Percentiles rank a stretch among this genome's conserved stretches.
phyloP scores from a whole-genome alignment of 345 rosid species.

The Gossypium thurberi region DNA sequence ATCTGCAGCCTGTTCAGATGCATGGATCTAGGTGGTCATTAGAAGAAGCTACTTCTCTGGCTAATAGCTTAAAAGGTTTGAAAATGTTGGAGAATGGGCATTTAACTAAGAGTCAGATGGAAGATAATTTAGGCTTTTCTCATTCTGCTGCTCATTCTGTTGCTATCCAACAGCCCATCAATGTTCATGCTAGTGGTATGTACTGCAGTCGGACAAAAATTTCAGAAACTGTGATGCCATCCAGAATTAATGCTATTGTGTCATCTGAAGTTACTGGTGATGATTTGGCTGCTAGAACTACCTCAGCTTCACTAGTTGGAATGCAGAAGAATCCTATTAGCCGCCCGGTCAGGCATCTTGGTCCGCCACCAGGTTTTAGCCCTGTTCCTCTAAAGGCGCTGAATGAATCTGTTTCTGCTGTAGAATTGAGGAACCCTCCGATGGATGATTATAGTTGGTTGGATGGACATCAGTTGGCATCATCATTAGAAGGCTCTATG shows the following conservation, averaged over 20 bases:
- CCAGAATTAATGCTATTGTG: constrained; percentile 35
- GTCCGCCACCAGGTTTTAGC: constrained; percentile 96
- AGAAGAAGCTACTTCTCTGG: constrained; percentile 47
- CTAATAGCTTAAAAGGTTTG: constrained; percentile 50
- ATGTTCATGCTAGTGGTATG: constrained; percentile 29
- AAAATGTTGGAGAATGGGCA: constrained; percentile 55
- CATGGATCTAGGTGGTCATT: constrained; percentile 47
- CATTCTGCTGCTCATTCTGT: constrained; percentile 29
- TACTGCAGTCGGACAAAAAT: constrained; percentile 40
- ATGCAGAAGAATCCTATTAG: constrained; percentile 64
- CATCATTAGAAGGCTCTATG: constrained; percentile 38
- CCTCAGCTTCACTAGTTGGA: constrained; percentile 32
- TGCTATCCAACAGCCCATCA: constrained; percentile 40
- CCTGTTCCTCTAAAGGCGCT: constrained; percentile 54
- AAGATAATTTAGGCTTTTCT: constrained; percentile 34
- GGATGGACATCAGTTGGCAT: constrained; percentile 79
- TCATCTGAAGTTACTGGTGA: constrained; percentile 43
- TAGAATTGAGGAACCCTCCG: constrained; percentile 30
- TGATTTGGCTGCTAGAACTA: constrained; percentile 32
- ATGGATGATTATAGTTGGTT: constrained; percentile 94
- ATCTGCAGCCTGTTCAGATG: constrained; percentile 37
- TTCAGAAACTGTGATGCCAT: constrained; percentile 37
- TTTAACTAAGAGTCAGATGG: constrained; percentile 40
- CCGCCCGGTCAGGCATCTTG: constrained; percentile 71
- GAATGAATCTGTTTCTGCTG: constrained; percentile 36